Percentiles rank a stretch among this genome's conserved stretches.
phyloP scores from a whole-genome alignment of 2,329 filamentous ascomycete species.

The Trichoderma sp. region DNA sequence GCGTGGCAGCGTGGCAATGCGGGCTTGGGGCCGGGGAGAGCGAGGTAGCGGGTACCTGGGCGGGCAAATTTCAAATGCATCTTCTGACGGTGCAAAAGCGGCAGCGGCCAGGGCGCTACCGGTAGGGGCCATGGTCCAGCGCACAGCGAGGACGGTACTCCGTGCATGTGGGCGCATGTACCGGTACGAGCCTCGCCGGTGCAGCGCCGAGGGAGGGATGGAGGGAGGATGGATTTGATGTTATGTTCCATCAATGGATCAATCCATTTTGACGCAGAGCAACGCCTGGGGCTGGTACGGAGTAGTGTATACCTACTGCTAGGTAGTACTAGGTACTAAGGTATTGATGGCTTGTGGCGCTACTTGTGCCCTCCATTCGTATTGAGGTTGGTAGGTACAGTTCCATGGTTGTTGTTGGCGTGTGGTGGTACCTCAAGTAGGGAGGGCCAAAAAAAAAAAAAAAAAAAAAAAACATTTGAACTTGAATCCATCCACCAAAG shows the following conservation, averaged over 20 bases:
- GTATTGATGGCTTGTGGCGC: too few species aligned
- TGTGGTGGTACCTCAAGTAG: background rate
- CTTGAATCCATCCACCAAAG: background rate
- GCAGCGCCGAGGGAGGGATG: background rate
- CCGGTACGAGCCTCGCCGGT: background rate
- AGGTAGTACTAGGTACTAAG: too few species aligned
- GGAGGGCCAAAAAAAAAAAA: background rate
- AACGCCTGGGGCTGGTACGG: too few species aligned
- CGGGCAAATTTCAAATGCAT: too few species aligned
- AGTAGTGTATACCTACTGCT: too few species aligned
- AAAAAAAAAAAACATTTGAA: too few species aligned
- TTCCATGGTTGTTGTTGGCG: too few species aligned
- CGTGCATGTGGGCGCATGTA: conserved; percentile 3
- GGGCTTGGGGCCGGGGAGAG: conserved; percentile 3
- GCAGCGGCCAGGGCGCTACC: conserved; percentile 8
- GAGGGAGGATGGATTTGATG: conserved; percentile 1
- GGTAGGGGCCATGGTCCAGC: conserved; percentile 3
- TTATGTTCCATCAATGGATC: background rate
- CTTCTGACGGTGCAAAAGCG: background rate
- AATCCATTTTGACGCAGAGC: background rate
- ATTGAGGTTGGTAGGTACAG: too few species aligned
- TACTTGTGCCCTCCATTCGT: too few species aligned
- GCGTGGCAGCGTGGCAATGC: conserved; percentile 12
- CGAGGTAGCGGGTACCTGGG: conserved; percentile 13
- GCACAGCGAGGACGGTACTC: background rate